phyloP scores from a whole-genome alignment of 176 grass and related monocot species.

The Avena atlantica region DNA sequence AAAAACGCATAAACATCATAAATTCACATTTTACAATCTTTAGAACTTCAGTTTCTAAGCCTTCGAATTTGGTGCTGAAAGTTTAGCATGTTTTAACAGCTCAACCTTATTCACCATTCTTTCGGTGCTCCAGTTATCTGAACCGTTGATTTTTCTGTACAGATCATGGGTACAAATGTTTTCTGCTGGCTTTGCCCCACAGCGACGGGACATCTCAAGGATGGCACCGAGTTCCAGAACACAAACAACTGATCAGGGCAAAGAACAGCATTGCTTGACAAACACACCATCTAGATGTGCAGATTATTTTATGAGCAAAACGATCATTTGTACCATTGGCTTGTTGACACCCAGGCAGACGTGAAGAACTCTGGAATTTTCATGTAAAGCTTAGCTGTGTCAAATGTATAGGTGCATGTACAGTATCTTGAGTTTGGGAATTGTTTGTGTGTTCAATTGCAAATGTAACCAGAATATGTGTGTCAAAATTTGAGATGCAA shows the following conservation, averaged over 20 bases:
- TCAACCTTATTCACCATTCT: background rate
- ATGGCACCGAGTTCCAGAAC: slow-evolving; percentile 83
- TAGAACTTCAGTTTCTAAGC: background rate
- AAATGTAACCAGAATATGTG: slow-evolving; percentile 10
- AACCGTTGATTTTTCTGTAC: slow-evolving; percentile 39
- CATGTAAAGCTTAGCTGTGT: slow-evolving; percentile 43
- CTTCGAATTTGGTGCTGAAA: background rate
- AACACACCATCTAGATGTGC: slow-evolving; percentile 7
- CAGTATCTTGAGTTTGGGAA: slow-evolving; percentile 5
- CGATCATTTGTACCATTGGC: slow-evolving; percentile 3
- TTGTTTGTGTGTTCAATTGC: background rate
- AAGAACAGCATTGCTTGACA: background rate
- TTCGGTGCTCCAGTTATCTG: background rate
- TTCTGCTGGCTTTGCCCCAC: slow-evolving; percentile 81
- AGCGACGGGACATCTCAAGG: slow-evolving; percentile 68
- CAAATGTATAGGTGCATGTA: background rate
- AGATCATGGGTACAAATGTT: slow-evolving; percentile 88
- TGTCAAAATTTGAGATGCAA: background rate
- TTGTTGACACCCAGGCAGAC: slow-evolving; percentile 22
- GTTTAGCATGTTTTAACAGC: background rate
- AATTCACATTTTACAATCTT: background rate
- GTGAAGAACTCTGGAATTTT: slow-evolving; percentile 3
- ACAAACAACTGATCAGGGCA: slow-evolving; percentile 52
- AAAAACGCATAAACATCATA: background rate
- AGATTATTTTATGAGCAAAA: background rate